phyloP scores from a whole-genome alignment of 2,329 filamentous ascomycete species.

The Fusarium floridanum region DNA sequence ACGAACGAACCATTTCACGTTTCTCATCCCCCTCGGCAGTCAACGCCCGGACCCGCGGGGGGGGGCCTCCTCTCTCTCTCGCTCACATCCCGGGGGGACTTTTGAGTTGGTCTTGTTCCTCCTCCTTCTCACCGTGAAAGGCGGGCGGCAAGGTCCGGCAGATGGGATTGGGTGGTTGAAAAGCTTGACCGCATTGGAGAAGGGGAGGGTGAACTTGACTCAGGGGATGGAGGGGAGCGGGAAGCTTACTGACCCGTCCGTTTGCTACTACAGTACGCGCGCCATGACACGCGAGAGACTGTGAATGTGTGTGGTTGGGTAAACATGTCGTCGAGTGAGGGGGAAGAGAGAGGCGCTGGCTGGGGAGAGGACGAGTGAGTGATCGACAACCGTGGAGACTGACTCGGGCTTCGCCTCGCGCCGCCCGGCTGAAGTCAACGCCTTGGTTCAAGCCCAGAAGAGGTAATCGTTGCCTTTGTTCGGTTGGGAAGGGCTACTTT shows the following conservation, averaged over 20 bases:
- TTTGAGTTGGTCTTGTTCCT: slow-evolving; percentile 15
- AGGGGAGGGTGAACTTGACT: slow-evolving; percentile 16
- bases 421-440: slow-evolving; percentile 19
- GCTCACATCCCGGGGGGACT: slow-evolving; percentile 29
- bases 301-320: slow-evolving; percentile 13
- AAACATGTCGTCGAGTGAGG: neutral
- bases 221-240: slow-evolving; percentile 22
- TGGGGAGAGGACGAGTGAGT: neutral
- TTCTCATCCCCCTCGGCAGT: slow-evolving; percentile 18
- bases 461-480: neutral
- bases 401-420: slow-evolving; percentile 31
- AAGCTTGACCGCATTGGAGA: slow-evolving; percentile 21
- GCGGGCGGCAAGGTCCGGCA: slow-evolving; percentile 28
- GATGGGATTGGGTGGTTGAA: slow-evolving; percentile 12
- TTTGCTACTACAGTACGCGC: neutral
- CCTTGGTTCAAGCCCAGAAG: slow-evolving; percentile 1
- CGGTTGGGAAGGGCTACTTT: neutral
- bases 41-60: slow-evolving; percentile 33
- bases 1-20: slow-evolving; percentile 11
- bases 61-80: neutral
- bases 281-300: neutral
- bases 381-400: slow-evolving; percentile 30
- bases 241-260: neutral
- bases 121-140: neutral
- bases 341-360: slow-evolving; percentile 20